Evolutionary conservation across 306 rosid species (phyloP).

Genomic region (Cucurbita pepo): DNA sequence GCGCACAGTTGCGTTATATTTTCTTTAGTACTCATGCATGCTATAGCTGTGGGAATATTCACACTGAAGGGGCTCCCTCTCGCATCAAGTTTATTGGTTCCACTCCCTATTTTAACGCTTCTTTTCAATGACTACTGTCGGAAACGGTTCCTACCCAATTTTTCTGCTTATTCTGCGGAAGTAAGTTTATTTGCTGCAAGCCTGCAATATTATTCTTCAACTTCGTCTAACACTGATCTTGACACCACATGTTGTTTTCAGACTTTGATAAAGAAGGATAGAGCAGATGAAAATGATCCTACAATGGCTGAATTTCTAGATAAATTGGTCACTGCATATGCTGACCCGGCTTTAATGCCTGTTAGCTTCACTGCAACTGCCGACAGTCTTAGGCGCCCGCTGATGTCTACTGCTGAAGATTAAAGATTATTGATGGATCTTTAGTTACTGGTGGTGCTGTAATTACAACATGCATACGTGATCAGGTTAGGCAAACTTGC

Average conservation of each 20-base stretch:
- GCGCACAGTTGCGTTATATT: constrained; percentile 73
- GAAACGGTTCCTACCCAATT: constrained; percentile 77
- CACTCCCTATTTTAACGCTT: constrained; percentile 76
- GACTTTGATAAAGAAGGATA: constrained; percentile 78
- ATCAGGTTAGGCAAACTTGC: background rate
- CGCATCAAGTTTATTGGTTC: constrained; percentile 32
- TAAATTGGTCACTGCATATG: constrained; percentile 40
- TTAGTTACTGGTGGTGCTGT: background rate
- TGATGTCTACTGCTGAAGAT: constrained; percentile 15
- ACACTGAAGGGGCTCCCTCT: constrained; percentile 45
- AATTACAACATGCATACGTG: background rate
- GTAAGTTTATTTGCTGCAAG: constrained; percentile 25
- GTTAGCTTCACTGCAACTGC: constrained; percentile 21
- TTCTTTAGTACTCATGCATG: constrained; percentile 83
- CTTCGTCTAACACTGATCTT: background rate
- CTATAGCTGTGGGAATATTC: constrained; percentile 85
- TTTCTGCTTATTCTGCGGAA: constrained; percentile 64
- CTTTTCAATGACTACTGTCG: constrained; percentile 89
- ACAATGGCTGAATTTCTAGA: constrained; percentile 41
- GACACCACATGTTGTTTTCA: constrained; percentile 20
- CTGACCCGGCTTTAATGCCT: constrained; percentile 71
- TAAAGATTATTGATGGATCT: background rate
- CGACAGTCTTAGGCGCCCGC: constrained; percentile 41
- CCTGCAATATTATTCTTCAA: background rate
- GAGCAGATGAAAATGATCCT: constrained; percentile 41